Evolutionary conservation across 371 early-diverging fungal species (phyloP), one percentile per base, ranked within the genome.

Genomic region (Apophysomyces ossiformis): DNA sequence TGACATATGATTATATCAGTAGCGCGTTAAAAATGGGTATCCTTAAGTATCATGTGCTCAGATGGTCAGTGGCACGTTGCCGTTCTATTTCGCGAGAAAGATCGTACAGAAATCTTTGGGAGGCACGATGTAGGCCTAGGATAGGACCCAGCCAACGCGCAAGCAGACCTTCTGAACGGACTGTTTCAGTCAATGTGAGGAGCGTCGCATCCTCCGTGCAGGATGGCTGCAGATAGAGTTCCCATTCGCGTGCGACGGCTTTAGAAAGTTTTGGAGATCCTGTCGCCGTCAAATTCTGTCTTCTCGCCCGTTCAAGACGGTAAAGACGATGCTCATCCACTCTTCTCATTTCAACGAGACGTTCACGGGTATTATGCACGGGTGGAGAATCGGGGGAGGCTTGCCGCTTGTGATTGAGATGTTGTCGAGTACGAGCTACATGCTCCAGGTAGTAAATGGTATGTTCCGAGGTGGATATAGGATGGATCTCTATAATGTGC

Each of bases 81-180:
- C 69, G 65, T 4, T 69, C 69, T 21, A 69, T 26, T 65, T 69
- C 69, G 9, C 54, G 60, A 12, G 50, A 47, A 12, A 69, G 59
- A 65, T 69, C 69, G 50, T 58, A 44, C 13, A 69, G 15, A 35
- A 69, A 69, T 9, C 69, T 60, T 18, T 69, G 69, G 32, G 69
- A 69, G 13, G 63, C 69, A 26, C 69, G 61, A 43, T 69, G 69
- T 26, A 69, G 57, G 12, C 67, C 67, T 36, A 69, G 65, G 36
- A 69, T 58, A 11, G 69, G 69, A 21, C 69, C 69, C 4, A 69
- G 62, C 69, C 69, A 69, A 11, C 69, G 61, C 16, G 69, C 69
- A n/a, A 69, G 60, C 16, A 46, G 57, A 3, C 69, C 69, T 65
- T 69, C 62, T 7, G 54, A 61, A 41, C 45, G 32, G 12, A 69